Base-by-base conservation (phyloP, 2,329 filamentous ascomycete genomes). In the Cercospora canescens region DNA sequence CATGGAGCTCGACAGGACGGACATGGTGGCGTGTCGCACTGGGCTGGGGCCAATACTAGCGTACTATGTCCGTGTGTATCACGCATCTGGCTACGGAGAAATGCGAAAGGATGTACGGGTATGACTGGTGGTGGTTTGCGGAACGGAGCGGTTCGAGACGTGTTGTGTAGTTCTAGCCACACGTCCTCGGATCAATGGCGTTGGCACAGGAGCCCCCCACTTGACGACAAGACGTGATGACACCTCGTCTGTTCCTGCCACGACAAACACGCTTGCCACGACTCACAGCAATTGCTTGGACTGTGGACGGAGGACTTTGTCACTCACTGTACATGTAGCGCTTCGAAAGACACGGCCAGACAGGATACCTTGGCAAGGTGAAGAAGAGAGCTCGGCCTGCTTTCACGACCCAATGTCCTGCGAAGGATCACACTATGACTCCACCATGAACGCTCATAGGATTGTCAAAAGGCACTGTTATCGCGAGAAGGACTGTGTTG, bases 31-130 rank as follows among this genome's bases (percentile, higher is more conserved):
- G 52, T 56, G 52, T 56, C 28, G 28, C 52, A 32, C 18, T 21
- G 52, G n/a, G 32, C 52, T 56, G 52, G 28, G 35, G 21, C 52
- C 52, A 56, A 21, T 34, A 3, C 52, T 56, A 32, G 52, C 32
- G 52, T 56, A 32, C 52, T 18, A 24, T 50, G 26, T 50, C 21
- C 9, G 45, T 34, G 4, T 18, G 30, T 37, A 16, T 37, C 18
- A 14, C 45, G 55, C 62, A 64, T 64, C 62, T 18, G 45, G 55
- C 24, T 35, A 59, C 34, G 34, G 28, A 21, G n/a, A 16, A 62
- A 28, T 26, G n/a, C 34, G 18, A 28, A 55, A 28, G 16, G 60
- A 54, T 34, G 41, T 28, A 52, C 32, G 32, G 6, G 11, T 39
- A 39, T 37, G 60, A 41, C 11, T 14, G 26, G 18, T 41, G 50